Percentiles rank a stretch among this genome's conserved stretches.
Evolutionary conservation across 495 filamentous ascomycete species (phyloP).

Genomic region (Melanomma pulvis-pyrius): DNA sequence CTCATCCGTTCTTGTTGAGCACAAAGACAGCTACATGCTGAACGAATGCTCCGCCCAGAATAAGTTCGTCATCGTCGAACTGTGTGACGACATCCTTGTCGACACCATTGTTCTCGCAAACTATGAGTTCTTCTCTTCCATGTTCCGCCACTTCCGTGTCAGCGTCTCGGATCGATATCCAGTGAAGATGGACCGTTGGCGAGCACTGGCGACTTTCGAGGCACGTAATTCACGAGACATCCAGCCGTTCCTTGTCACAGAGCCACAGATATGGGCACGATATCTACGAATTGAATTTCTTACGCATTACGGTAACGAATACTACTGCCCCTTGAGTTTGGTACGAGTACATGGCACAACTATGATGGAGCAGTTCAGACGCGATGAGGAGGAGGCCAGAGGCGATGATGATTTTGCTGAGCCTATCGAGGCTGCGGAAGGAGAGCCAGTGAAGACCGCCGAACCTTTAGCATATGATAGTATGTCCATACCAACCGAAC

Average conservation of each 20-base stretch:
- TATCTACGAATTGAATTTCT: constrained; percentile 91
- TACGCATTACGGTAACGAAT: constrained; percentile 93
- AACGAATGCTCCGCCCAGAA: constrained; percentile 84
- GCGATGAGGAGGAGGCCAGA: constrained; percentile 66
- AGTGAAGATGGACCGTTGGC: constrained; percentile 90
- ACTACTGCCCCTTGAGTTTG: constrained; percentile 90
- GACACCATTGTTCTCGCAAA: constrained; percentile 96
- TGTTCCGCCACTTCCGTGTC: constrained; percentile 86
- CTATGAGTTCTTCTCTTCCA: constrained; percentile 98
- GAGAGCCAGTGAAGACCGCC: constrained; percentile 32
- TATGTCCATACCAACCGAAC: not conserved
- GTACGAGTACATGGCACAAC: constrained; percentile 92
- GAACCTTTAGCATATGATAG: constrained; percentile 27
- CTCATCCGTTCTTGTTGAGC: constrained; percentile 86
- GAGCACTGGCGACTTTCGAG: constrained; percentile 82
- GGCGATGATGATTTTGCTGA: constrained; percentile 59
- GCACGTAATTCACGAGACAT: constrained; percentile 90
- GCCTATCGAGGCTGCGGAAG: constrained; percentile 49
- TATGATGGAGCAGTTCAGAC: constrained; percentile 92
- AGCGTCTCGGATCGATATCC: constrained; percentile 93
- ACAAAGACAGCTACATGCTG: constrained; percentile 98
- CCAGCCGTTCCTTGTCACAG: constrained; percentile 88
- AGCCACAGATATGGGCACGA: constrained; percentile 92
- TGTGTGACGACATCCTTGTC: constrained; percentile 89
- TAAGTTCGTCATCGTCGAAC: constrained; percentile 91